Conservation (phyloP, 2,329 filamentous ascomycete species). For the Aureobasidium lini region DNA sequence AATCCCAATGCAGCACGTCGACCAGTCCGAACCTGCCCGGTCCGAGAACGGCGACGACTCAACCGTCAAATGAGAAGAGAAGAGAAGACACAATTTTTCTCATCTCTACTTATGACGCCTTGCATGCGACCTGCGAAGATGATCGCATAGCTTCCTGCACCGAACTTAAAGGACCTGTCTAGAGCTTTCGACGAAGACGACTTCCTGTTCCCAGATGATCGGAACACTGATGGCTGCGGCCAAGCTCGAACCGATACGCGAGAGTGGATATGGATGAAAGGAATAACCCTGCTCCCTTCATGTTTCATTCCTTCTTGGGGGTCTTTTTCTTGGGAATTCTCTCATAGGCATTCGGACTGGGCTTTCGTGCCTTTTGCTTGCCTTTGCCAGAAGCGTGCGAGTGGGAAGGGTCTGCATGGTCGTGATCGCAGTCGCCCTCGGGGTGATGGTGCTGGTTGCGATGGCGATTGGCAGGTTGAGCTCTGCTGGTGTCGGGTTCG, state of each 20-base stretch:
- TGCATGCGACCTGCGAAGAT: background rate
- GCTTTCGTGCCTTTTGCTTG: slow-evolving; percentile 41
- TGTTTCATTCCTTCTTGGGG: background rate
- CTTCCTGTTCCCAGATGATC: too few relatives aligned
- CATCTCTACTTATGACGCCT: too few relatives aligned
- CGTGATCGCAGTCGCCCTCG: slow-evolving; percentile 22
- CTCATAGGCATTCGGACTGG: slow-evolving; percentile 77
- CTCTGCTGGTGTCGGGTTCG: slow-evolving; percentile 44
- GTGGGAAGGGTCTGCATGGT: slow-evolving; percentile 30
- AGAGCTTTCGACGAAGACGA: too few relatives aligned
- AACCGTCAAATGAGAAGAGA: slow-evolving; percentile 14
- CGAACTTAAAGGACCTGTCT: too few relatives aligned
- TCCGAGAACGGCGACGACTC: slow-evolving; percentile 20
- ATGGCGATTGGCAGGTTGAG: slow-evolving; percentile 26
- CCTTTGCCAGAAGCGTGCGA: slow-evolving; percentile 29
- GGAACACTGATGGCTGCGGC: too few relatives aligned
- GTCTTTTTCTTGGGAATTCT: slow-evolving; percentile 52
- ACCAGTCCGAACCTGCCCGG: slow-evolving; percentile 23
- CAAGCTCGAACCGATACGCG: background rate
- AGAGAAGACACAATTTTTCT: background rate
- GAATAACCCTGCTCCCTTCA: background rate
- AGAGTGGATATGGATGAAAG: background rate
- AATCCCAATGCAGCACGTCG: slow-evolving; percentile 67
- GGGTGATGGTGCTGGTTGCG: slow-evolving; percentile 24
- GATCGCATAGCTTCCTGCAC: too few relatives aligned